Evolutionary conservation across 192 early-diverging fungal species (phyloP).

Genomic region (Irineochytrium annulatum): DNA sequence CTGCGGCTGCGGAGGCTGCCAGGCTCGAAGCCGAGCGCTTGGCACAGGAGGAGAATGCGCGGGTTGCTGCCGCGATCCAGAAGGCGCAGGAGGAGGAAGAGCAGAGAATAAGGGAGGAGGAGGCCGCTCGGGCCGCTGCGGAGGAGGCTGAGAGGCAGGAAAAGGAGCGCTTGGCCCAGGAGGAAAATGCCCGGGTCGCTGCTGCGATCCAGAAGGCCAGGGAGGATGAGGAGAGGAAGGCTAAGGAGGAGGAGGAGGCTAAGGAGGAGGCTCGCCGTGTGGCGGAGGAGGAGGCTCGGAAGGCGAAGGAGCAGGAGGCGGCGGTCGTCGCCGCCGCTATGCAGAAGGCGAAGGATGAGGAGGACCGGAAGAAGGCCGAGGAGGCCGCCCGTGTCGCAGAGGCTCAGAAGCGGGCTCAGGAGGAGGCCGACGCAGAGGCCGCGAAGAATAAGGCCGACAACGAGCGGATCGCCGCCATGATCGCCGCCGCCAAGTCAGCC

Average conservation of each 20-base stretch:
- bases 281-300: not conserved
- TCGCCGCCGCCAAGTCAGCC: not conserved
- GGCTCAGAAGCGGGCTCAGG: not conserved
- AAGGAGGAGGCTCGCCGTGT: not conserved
- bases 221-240: not conserved
- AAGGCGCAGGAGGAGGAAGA: constrained; percentile 4
- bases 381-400: not conserved
- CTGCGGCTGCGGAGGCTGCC: constrained; percentile 2
- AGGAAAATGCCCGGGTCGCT: not conserved
- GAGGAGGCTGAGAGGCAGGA: not conserved
- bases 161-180: too few relatives aligned
- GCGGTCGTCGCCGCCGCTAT: not conserved
- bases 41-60: not conserved
- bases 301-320: not conserved
- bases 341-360: constrained; percentile 2
- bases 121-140: not conserved
- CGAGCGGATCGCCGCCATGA: not conserved
- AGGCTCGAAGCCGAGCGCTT: not conserved
- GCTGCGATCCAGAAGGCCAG: constrained; percentile 4
- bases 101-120: not conserved
- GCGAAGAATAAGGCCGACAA: not conserved
- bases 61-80: not conserved
- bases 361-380: not conserved
- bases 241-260: not conserved
- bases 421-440: constrained; percentile 3